phyloP scores from a whole-genome alignment of 192 early-diverging fungal genomes.

The Podila clonocystis region DNA sequence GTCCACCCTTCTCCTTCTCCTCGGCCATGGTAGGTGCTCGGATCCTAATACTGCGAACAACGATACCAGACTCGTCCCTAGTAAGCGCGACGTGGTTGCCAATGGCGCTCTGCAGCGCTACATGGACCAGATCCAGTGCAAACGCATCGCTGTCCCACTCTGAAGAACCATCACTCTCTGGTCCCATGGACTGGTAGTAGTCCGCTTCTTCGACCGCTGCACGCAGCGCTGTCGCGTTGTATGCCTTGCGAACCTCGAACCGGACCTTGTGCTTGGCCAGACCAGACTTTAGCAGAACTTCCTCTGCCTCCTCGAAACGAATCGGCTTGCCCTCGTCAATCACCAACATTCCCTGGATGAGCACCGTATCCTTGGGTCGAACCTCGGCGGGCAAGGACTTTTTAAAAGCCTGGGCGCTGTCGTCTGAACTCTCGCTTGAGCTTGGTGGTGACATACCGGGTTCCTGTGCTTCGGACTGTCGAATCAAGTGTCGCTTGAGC shows the following conservation, averaged over 20 bases:
- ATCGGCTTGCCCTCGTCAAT: conserved; percentile 52
- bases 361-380: conserved; percentile 45
- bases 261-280: conserved; percentile 48
- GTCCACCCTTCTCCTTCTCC: conserved; percentile 28
- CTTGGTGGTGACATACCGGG: conserved; percentile 29
- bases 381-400: conserved; percentile 17
- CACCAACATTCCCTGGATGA: conserved; percentile 56
- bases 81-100: conserved; percentile 29
- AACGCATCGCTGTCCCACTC: conserved; percentile 38
- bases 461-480: conserved; percentile 18
- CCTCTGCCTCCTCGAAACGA: conserved; percentile 50
- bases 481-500: conserved; percentile 54
- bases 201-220: conserved; percentile 32
- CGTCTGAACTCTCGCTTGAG: conserved; percentile 23
- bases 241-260: conserved; percentile 48
- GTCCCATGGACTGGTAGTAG: conserved; percentile 12
- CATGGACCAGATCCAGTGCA: conserved; percentile 50
- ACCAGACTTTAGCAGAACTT: conserved; percentile 33
- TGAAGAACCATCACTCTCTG: neutral
- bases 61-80: conserved; percentile 19
- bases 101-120: conserved; percentile 36
- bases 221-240: conserved; percentile 41
- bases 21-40: conserved; percentile 32
- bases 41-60: conserved; percentile 36
- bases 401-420: conserved; percentile 7